These are phyloP conservation scores for Nannochloropsis granulata DNA, from an alignment of 108 stramenopile species.

Conservation along the genomic window DNA sequence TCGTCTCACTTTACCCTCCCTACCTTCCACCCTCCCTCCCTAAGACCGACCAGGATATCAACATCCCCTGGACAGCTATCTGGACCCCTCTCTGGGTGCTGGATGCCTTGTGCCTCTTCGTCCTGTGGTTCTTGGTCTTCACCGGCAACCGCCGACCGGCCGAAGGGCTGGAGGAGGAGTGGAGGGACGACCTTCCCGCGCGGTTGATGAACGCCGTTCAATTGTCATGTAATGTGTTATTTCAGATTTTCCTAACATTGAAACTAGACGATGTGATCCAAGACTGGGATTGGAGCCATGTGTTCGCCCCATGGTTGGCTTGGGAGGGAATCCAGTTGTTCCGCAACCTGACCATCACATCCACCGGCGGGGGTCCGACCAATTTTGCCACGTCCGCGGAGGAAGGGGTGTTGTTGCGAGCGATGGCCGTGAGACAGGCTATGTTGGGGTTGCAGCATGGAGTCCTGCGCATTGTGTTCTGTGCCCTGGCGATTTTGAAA, in stretches of 20 bases:
- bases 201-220: not conserved
- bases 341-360: not conserved
- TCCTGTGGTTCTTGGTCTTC: slow-evolving; percentile 19
- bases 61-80: slow-evolving; percentile 16
- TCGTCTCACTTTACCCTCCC: not conserved
- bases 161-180: slow-evolving; percentile 28
- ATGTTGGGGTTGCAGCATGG: not conserved
- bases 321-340: slow-evolving; percentile 3
- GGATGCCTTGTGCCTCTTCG: slow-evolving; percentile 27
- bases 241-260: slow-evolving; percentile 32
- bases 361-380: not conserved
- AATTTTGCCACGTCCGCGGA: not conserved
- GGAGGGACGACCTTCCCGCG: slow-evolving; percentile 22
- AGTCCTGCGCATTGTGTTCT: not conserved
- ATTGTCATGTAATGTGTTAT: not conserved
- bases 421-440: not conserved
- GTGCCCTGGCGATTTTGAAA: not conserved
- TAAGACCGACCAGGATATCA: not conserved
- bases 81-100: slow-evolving; percentile 37
- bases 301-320: slow-evolving; percentile 8
- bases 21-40: not conserved
- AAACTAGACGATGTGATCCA: slow-evolving; percentile 14
- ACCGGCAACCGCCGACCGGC: slow-evolving; percentile 18
- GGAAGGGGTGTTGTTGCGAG: not conserved
- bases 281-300: slow-evolving; percentile 4